Percentiles rank a stretch among this genome's conserved stretches.
These are phyloP conservation scores for Phlegmacium glaucopus DNA, from an alignment of 768 basidiomycete genomes.

Conservation along the genomic window DNA sequence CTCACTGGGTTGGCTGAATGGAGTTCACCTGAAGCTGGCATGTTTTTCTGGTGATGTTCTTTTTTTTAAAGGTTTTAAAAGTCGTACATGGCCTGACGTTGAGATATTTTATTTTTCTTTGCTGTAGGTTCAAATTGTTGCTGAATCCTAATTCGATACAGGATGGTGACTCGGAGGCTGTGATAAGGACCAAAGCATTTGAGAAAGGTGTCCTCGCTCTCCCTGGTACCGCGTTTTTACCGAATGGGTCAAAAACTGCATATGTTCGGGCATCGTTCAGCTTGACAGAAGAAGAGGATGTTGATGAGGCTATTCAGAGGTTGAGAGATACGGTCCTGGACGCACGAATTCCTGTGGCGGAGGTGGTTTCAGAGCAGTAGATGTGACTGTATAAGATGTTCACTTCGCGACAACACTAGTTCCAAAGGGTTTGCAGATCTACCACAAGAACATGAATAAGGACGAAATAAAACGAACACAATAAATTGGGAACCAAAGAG, in stretches of 20 bases:
- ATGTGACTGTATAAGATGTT: too few relatives aligned
- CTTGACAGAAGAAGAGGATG: conserved; percentile 57
- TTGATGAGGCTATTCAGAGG: conserved; percentile 69
- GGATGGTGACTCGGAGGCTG: conserved; percentile 60
- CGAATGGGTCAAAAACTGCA: conserved; percentile 62
- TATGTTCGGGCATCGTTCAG: conserved; percentile 87
- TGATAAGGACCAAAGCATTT: conserved; percentile 75
- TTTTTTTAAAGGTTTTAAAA: conserved; percentile 1
- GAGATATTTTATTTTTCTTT: conserved; percentile 1
- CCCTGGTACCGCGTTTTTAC: conserved; percentile 81
- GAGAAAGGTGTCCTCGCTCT: conserved; percentile 85
- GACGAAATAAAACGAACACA: too few relatives aligned
- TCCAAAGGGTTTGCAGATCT: too few relatives aligned
- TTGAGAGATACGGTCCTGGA: conserved; percentile 40
- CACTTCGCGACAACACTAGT: too few relatives aligned
- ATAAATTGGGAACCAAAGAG: too few relatives aligned
- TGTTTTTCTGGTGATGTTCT: conserved; percentile 78
- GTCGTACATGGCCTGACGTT: neutral
- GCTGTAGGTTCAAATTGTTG: conserved; percentile 67
- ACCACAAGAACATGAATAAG: too few relatives aligned
- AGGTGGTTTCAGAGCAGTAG: too few relatives aligned
- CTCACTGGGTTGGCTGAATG: conserved; percentile 77
- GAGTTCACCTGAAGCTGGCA: conserved; percentile 69
- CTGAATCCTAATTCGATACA: conserved; percentile 28
- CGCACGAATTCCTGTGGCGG: conserved; percentile 15